Evolutionary conservation across 1,284 basidiomycete genomes (phyloP), one percentile per base, ranked within the genome.

Genomic region (Mycena sp.): DNA sequence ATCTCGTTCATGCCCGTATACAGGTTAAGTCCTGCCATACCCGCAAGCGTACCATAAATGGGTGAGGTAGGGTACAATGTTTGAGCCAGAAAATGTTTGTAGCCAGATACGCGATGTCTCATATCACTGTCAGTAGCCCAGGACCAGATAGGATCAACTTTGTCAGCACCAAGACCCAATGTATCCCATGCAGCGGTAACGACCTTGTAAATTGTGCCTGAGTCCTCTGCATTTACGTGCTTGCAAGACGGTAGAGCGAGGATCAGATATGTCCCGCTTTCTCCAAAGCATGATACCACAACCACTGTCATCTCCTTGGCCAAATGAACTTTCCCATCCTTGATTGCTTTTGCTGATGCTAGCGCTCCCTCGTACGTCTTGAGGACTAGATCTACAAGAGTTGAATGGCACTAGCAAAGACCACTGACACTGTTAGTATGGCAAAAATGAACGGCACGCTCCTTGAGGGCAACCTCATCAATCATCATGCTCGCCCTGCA

Each of bases 81-180:
- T 19, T 40, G 32, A 6, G 46, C 6, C 12, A 67, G 12, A 32
- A 68, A 68, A 12, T 40, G 3, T 16, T 40, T 23, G 29, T 70
- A 60, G 3, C 58, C 53, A 19, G 64, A 58, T 10, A 38, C 29
- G 3, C 67, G 48, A 25, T 61, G 46, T 3, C 41, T 56, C 10
- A 59, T 50, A 41, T 68, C 67, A 6, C 69, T 64, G 45, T 70
- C 69, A 2, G 67, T 67, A 6, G 67, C 54, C 46, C 68, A 57
- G 5, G 61, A 66, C 64, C 67, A 70, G 17, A 63, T 35, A 7
- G 38, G 38, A 2, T 67, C 67, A 25, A 66, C 29, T 14, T 29
- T 53, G 11, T 6, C 32, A 7, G 40, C 49, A 2, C 17, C 58
- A 30, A 17, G 7, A 16, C n/a, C n/a, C n/a, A n/a, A n/a, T 1